Conservation (phyloP, 164 flowering plant genomes). For the Magnolia sinica region DNA sequence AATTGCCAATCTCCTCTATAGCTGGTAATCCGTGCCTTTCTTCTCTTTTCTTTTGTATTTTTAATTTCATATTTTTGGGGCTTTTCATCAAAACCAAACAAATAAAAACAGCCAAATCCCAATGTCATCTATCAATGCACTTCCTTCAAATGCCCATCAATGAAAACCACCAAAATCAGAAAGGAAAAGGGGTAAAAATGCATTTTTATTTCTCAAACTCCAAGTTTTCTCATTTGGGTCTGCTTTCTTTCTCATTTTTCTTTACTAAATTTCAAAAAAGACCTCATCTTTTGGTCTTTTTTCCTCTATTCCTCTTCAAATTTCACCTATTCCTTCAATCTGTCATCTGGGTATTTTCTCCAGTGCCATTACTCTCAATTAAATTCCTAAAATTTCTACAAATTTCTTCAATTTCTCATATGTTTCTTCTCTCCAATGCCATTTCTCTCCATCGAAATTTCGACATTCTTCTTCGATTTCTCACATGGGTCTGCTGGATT, state of each 20-base stretch:
- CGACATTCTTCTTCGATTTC: background rate
- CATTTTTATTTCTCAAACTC: too few species aligned
- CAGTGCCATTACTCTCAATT: background rate
- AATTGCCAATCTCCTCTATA: too few species aligned
- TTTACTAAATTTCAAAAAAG: too few species aligned
- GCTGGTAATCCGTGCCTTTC: background rate
- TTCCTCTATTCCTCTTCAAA: too few species aligned
- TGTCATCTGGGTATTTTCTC: background rate
- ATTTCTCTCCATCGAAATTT: background rate
- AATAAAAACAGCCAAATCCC: too few species aligned
- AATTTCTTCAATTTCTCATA: background rate
- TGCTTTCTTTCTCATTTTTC: too few species aligned
- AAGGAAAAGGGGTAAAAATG: background rate
- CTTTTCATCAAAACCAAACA: too few species aligned
- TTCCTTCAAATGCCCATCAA: background rate
- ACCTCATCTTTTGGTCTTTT: too few species aligned
- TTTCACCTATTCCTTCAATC: background rate
- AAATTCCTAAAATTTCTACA: background rate
- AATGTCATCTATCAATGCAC: background rate
- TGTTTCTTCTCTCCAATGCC: background rate
- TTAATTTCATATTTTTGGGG: background rate
- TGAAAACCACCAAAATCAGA: background rate
- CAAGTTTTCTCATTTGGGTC: too few species aligned
- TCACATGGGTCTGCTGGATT: background rate
- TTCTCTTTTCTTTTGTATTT: background rate